phyloP scores from a whole-genome alignment of 2,329 filamentous ascomycete genomes.

The Leptographium wingfieldii region DNA sequence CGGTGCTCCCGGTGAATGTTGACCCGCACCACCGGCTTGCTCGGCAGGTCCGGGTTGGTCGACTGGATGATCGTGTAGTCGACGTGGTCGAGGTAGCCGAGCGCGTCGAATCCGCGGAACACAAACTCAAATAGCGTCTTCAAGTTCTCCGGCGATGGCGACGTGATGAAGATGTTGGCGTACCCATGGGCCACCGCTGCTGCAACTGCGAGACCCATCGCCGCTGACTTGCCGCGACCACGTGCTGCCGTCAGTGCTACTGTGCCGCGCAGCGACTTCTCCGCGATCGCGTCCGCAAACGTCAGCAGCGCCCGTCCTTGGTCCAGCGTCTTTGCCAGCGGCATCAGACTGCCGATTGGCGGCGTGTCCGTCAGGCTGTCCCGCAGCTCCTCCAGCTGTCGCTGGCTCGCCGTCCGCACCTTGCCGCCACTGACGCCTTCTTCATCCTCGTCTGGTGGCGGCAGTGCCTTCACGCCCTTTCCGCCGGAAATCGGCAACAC shows the following conservation, averaged over 20 bases:
- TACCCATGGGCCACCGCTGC: conserved; percentile 93
- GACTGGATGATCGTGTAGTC: conserved; percentile 98
- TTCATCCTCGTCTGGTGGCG: conserved; percentile 61
- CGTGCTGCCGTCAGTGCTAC: conserved; percentile 86
- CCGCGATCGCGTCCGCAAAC: conserved; percentile 89
- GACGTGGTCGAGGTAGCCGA: conserved; percentile 86
- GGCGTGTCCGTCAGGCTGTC: conserved; percentile 75
- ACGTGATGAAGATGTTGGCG: conserved; percentile 98
- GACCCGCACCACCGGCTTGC: conserved; percentile 95
- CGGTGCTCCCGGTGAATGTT: conserved; percentile 91
- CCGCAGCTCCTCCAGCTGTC: conserved; percentile 77
- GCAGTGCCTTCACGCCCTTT: conserved; percentile 73
- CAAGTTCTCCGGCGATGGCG: conserved; percentile 92
- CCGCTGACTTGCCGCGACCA: conserved; percentile 94
- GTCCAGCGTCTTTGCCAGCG: conserved; percentile 79
- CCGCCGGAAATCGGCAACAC: conserved; percentile 93
- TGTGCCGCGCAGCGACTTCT: conserved; percentile 89
- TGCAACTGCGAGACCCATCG: conserved; percentile 85
- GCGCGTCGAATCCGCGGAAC: conserved; percentile 93
- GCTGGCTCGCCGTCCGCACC: conserved; percentile 58
- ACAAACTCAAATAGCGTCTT: conserved; percentile 98
- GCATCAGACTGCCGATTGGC: conserved; percentile 72
- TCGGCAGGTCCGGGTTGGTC: conserved; percentile 85
- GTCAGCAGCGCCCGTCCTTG: conserved; percentile 95
- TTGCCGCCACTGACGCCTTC: conserved; percentile 41